Conservation (phyloP, 352 stramenopile genomes). For the Stramenopiles sp. region DNA sequence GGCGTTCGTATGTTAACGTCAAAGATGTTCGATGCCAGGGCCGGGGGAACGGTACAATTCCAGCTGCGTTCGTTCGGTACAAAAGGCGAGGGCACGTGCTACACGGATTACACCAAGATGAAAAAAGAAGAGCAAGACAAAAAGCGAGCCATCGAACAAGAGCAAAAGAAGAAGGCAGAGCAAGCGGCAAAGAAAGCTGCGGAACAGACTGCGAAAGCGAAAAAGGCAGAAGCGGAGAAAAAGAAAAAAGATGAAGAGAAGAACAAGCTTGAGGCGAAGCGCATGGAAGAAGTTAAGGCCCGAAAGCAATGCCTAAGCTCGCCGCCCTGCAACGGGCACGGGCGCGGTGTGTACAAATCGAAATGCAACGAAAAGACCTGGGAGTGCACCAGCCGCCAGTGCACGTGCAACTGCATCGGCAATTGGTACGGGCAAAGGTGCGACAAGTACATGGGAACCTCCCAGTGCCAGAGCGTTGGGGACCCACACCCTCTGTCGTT, state of each 20-base stretch:
- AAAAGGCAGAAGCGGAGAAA: too few species aligned
- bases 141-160: not conserved
- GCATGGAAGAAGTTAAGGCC: too few species aligned
- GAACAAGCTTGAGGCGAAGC: too few species aligned
- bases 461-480: conserved; percentile 5
- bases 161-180: not conserved
- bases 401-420: not conserved
- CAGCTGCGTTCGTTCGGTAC: not conserved
- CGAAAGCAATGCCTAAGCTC: too few species aligned
- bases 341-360: not conserved
- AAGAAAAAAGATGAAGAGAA: too few species aligned
- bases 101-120: not conserved
- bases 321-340: not conserved
- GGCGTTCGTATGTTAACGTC: not conserved
- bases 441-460: not conserved
- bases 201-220: too few species aligned
- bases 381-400: not conserved
- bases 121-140: not conserved
- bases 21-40: not conserved
- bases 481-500: not conserved
- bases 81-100: not conserved
- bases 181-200: not conserved
- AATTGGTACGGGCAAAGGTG: not conserved
- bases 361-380: not conserved
- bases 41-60: not conserved